These are phyloP conservation scores for Aquilaria yunnanensis DNA, from an alignment of 345 rosid species.

Conservation along the genomic window DNA sequence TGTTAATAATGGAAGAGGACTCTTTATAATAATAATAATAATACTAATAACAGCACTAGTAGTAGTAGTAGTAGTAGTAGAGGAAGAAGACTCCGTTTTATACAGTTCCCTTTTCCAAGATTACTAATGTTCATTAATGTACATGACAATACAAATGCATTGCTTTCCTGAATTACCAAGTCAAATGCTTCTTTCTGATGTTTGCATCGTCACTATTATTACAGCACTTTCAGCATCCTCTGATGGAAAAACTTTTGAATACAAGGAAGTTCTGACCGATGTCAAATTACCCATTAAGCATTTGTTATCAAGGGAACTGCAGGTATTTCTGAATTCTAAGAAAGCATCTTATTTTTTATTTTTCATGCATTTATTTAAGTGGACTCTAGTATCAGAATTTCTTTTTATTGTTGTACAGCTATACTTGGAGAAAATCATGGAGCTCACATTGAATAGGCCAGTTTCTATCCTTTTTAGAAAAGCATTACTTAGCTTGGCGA, in stretches of 20 bases:
- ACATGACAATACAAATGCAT: too few relatives aligned
- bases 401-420: constrained; percentile 33
- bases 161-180: too few relatives aligned
- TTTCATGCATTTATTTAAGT: neutral
- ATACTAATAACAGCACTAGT: neutral
- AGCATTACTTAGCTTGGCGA: constrained; percentile 64
- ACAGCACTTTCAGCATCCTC: constrained; percentile 23
- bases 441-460: constrained; percentile 41
- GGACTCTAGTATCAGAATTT: neutral
- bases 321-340: constrained; percentile 28
- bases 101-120: too few relatives aligned
- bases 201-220: too few relatives aligned
- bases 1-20: neutral
- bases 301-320: constrained; percentile 72
- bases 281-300: constrained; percentile 49
- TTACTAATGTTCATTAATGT: too few relatives aligned
- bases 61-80: too few relatives aligned
- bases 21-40: neutral
- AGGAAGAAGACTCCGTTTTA: too few relatives aligned
- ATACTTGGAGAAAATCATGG: constrained; percentile 60
- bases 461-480: constrained; percentile 50
- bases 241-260: constrained; percentile 57
- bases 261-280: constrained; percentile 58
- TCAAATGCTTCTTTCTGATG: too few relatives aligned
- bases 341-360: neutral